Evolutionary conservation across 176 grass and related monocot species (phyloP).

Genomic region (Eragrostis curvula): DNA sequence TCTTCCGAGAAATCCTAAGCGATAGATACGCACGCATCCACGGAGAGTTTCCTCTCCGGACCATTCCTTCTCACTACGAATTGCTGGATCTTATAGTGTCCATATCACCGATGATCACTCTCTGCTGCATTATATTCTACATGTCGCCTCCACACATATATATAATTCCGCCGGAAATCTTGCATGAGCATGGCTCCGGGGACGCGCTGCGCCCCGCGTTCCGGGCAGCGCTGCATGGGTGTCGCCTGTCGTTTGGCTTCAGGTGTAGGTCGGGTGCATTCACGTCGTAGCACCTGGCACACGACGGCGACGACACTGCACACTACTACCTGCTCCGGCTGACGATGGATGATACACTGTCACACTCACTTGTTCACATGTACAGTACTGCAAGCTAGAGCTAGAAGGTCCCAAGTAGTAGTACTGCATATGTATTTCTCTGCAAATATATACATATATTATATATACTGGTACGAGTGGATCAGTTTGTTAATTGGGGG

Average conservation of each 20-base stretch:
- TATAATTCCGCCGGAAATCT: not conserved
- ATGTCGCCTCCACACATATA: not conserved
- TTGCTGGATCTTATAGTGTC: no score
- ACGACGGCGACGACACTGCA: not conserved
- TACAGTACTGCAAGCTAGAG: no score
- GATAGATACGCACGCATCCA: not conserved
- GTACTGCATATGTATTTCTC: no score
- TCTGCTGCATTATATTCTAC: not conserved
- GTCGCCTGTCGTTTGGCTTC: constrained; percentile 12
- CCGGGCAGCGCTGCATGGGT: not conserved
- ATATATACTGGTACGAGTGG: not conserved
- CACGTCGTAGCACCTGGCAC: not conserved
- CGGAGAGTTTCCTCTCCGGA: no score
- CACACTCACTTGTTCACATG: no score
- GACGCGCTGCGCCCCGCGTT: not conserved
- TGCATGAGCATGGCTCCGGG: not conserved
- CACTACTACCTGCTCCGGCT: no score
- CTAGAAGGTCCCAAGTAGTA: no score
- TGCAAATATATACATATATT: not conserved
- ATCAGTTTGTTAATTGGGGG: not conserved
- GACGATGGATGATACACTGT: no score
- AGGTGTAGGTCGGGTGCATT: constrained; percentile 18
- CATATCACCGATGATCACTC: no score
- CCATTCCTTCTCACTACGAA: no score
- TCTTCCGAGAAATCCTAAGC: not conserved